A percentile compares a stretch with the other conserved stretches of the same genome.
These are phyloP conservation scores for Dothistroma pini DNA, from an alignment of 2,329 filamentous ascomycete genomes.

Conservation along the genomic window DNA sequence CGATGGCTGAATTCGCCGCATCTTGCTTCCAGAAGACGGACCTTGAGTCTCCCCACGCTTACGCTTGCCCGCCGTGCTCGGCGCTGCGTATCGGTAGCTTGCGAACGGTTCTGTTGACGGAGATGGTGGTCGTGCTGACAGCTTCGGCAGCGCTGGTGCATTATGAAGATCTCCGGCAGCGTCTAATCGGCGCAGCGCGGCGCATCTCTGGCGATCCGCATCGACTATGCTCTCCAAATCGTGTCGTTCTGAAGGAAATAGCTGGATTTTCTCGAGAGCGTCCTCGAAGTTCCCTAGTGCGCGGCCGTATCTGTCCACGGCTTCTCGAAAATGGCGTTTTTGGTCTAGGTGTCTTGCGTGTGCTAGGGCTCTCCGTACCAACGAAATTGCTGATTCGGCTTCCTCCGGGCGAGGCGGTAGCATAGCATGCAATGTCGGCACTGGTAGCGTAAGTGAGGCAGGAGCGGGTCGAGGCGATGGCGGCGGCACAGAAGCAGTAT, in stretches of 20 bases:
- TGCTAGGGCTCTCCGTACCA: background rate
- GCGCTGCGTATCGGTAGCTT: background rate
- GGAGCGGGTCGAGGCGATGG: background rate
- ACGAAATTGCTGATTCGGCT: background rate
- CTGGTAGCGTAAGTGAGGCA: background rate
- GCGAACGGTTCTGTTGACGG: background rate
- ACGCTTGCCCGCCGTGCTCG: background rate
- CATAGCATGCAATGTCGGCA: background rate
- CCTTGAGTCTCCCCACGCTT: background rate
- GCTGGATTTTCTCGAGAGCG: background rate
- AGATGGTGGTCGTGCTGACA: background rate
- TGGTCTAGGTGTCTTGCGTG: background rate
- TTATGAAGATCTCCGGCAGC: background rate
- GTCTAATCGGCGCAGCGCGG: background rate
- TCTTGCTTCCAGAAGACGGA: background rate
- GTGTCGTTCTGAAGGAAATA: background rate
- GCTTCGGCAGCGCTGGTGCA: background rate
- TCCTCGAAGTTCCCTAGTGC: background rate
- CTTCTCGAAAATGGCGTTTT: background rate
- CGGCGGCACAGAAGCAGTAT: background rate
- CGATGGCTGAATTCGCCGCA: background rate
- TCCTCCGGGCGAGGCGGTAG: background rate
- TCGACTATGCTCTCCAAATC: background rate
- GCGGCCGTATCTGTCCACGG: background rate
- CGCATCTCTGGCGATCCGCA: background rate